Conservation (phyloP, 345 rosid species). For the Populus nigra region DNA sequence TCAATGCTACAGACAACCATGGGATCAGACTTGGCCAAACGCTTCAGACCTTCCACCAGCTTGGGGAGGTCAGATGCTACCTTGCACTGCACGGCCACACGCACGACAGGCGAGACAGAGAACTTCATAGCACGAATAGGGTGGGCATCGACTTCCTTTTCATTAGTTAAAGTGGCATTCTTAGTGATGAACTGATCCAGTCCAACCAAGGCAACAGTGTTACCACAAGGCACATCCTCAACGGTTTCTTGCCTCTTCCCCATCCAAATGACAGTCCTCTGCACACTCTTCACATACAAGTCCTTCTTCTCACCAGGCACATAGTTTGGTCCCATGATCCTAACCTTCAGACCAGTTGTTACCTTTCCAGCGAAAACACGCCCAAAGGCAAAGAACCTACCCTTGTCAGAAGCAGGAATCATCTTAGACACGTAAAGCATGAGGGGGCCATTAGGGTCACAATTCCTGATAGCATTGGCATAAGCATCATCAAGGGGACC, state of each 20-base stretch:
- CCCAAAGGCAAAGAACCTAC: conserved; percentile 77
- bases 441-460: conserved; percentile 79
- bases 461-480: conserved; percentile 66
- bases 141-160: conserved; percentile 81
- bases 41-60: conserved; percentile 80
- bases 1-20: conserved; percentile 77
- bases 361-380: conserved; percentile 77
- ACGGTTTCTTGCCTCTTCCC: conserved; percentile 81
- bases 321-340: conserved; percentile 85
- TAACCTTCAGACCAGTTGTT: conserved; percentile 67
- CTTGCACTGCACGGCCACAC: conserved; percentile 88
- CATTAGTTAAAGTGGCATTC: conserved; percentile 78
- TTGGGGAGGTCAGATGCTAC: conserved; percentile 85
- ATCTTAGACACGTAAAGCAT: conserved; percentile 88
- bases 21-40: conserved; percentile 82
- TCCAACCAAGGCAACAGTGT: conserved; percentile 80
- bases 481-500: conserved; percentile 76
- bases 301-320: conserved; percentile 87
- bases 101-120: conserved; percentile 82
- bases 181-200: conserved; percentile 70
- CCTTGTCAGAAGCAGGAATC: conserved; percentile 89
- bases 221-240: conserved; percentile 86
- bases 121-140: conserved; percentile 91
- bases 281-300: conserved; percentile 56
- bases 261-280: conserved; percentile 90